Conservation (phyloP, 371 early-diverging fungal genomes). For the Saksenaea oblongispora region DNA sequence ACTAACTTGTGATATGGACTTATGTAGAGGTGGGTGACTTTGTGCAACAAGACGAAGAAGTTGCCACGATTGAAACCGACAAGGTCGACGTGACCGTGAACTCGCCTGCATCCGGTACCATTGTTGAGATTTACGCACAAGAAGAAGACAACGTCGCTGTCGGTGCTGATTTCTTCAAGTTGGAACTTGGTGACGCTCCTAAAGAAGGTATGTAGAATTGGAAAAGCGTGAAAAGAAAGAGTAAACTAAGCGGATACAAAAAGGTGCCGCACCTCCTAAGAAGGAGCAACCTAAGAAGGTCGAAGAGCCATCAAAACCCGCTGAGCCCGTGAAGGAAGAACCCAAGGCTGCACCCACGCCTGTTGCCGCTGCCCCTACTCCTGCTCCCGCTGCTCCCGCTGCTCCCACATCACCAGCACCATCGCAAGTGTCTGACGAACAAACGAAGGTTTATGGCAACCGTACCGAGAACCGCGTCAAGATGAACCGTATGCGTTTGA, state of each 20-base stretch:
- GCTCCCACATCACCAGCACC: constrained; percentile 18
- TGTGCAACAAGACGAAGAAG: constrained; percentile 91
- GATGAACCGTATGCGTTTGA: constrained; percentile 96
- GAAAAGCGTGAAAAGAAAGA: constrained; percentile 26
- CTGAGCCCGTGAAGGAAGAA: constrained; percentile 42
- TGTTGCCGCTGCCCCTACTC: constrained; percentile 12
- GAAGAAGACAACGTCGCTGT: constrained; percentile 94
- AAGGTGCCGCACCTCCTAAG: constrained; percentile 33
- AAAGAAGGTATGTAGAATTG: constrained; percentile 52
- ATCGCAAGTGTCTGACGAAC: constrained; percentile 11
- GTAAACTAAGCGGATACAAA: constrained; percentile 30
- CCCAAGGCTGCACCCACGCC: constrained; percentile 35
- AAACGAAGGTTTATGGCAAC: constrained; percentile 36
- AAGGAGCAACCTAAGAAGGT: constrained; percentile 25
- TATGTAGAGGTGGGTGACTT: constrained; percentile 90
- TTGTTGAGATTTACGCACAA: constrained; percentile 82
- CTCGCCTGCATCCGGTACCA: constrained; percentile 88
- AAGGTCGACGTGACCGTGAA: constrained; percentile 97
- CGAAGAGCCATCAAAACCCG: constrained; percentile 18
- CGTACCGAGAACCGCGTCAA: constrained; percentile 79
- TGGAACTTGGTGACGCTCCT: constrained; percentile 80
- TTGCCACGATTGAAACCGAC: constrained; percentile 98
- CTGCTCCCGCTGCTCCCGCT: constrained; percentile 32
- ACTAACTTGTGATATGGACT: not conserved
- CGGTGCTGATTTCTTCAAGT: constrained; percentile 90